Conservation (phyloP, 306 rosid genomes). For the Sindora glabra region DNA sequence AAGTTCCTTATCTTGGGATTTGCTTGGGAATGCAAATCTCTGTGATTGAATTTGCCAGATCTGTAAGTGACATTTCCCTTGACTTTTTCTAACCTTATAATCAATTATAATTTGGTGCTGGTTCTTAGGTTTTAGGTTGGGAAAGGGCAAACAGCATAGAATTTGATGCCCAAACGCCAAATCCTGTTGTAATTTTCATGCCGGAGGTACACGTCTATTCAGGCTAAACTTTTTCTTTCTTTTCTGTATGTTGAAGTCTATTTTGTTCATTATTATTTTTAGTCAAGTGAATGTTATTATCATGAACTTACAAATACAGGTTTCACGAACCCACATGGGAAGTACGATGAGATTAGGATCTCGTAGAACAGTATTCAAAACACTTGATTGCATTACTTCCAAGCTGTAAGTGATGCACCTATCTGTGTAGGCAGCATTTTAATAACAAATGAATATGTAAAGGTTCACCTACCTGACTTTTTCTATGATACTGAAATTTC, state of each 20-base stretch:
- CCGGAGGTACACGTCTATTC: conserved; percentile 66
- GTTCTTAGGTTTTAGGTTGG: conserved; percentile 68
- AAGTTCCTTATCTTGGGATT: conserved; percentile 90
- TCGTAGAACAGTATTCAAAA: conserved; percentile 74
- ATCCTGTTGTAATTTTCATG: conserved; percentile 95
- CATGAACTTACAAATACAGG: conserved; percentile 34
- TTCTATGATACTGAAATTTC: not conserved
- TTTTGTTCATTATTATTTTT: not conserved
- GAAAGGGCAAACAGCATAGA: conserved; percentile 83
- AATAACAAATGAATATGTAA: not conserved
- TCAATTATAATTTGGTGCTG: conserved; percentile 19
- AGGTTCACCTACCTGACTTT: not conserved
- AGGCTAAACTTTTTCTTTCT: not conserved
- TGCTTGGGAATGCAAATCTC: conserved; percentile 99
- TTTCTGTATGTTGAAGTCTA: not conserved
- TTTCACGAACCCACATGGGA: conserved; percentile 96
- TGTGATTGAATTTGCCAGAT: conserved; percentile 91
- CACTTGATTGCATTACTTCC: conserved; percentile 71
- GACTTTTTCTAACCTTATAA: not conserved
- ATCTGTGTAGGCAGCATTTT: conserved; percentile 5
- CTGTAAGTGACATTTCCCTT: conserved; percentile 50
- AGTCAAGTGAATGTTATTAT: not conserved
- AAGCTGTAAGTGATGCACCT: conserved; percentile 66
- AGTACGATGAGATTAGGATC: conserved; percentile 98
- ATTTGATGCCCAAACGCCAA: conserved; percentile 68